Evolutionary conservation across 2,329 filamentous ascomycete species (phyloP).

Genomic region (Diplodia seriata): DNA sequence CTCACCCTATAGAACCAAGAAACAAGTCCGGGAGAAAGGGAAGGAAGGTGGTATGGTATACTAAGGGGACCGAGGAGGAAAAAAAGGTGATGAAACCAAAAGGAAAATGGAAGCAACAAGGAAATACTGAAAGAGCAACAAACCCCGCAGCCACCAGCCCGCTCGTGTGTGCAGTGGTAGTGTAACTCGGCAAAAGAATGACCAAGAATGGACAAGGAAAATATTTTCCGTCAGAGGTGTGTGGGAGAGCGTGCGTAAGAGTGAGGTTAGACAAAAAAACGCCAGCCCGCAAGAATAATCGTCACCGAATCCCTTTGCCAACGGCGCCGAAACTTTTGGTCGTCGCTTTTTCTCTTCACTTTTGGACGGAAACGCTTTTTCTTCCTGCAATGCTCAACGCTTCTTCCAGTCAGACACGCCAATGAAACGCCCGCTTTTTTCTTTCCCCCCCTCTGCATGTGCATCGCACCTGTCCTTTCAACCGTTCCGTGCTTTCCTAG

Average conservation of each 20-base stretch:
- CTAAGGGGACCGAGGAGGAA: background rate
- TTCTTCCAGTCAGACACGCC: background rate
- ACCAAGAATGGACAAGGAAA: slow-evolving; percentile 3
- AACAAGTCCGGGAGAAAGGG: background rate
- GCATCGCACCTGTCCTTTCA: background rate
- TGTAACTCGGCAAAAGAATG: slow-evolving; percentile 12
- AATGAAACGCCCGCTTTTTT: slow-evolving; percentile 1
- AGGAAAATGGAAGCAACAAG: background rate
- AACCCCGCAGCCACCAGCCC: slow-evolving; percentile 12
- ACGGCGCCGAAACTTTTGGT: slow-evolving; percentile 17
- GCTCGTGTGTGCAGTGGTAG: background rate
- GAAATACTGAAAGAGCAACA: background rate
- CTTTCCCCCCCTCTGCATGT: background rate
- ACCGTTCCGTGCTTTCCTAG: background rate
- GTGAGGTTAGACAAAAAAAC: background rate
- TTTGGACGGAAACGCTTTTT: background rate
- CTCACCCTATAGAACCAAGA: background rate
- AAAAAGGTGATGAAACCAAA: background rate
- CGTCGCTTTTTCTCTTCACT: background rate
- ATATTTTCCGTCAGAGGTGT: background rate
- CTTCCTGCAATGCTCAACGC: background rate
- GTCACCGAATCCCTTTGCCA: background rate
- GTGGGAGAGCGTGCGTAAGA: background rate
- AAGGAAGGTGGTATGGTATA: slow-evolving; percentile 28
- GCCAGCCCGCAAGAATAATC: slow-evolving; percentile 7